Evolutionary conservation across 768 basidiomycete genomes (phyloP).

Genomic region (Boletus pseudopeckii): DNA sequence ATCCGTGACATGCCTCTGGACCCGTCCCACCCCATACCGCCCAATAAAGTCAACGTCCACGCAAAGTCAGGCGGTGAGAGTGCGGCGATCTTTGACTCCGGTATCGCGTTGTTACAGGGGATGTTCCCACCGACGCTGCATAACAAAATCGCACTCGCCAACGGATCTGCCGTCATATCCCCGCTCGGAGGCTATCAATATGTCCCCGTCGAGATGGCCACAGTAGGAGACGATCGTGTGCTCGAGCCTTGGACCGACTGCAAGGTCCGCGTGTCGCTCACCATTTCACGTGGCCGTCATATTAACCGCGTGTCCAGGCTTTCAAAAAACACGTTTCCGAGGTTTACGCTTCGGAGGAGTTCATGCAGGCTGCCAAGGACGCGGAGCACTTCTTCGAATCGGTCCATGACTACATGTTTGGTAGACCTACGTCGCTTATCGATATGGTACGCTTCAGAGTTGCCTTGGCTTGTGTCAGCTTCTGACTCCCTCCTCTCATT

Average conservation of each 20-base stretch:
- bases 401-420: slow-evolving; percentile 68
- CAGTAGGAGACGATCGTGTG: slow-evolving; percentile 58
- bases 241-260: slow-evolving; percentile 75
- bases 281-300: slow-evolving; percentile 38
- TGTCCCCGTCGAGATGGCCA: slow-evolving; percentile 63
- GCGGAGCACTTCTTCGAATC: slow-evolving; percentile 62
- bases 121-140: slow-evolving; percentile 73
- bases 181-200: slow-evolving; percentile 89
- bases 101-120: slow-evolving; percentile 79
- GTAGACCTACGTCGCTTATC: slow-evolving; percentile 56
- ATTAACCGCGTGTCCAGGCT: slow-evolving; percentile 35
- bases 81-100: slow-evolving; percentile 77
- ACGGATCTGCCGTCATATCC: slow-evolving; percentile 65
- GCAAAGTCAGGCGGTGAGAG: slow-evolving; percentile 83
- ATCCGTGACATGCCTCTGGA: slow-evolving; percentile 67
- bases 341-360: slow-evolving; percentile 60
- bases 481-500: slow-evolving; percentile 16
- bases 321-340: slow-evolving; percentile 65
- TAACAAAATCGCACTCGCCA: slow-evolving; percentile 72
- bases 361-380: slow-evolving; percentile 54
- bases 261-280: slow-evolving; percentile 37
- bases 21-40: slow-evolving; percentile 53
- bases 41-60: slow-evolving; percentile 66
- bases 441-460: slow-evolving; percentile 52
- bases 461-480: background rate